phyloP scores from a whole-genome alignment of 495 filamentous ascomycete species.

The Chlorociboria aeruginascens region DNA sequence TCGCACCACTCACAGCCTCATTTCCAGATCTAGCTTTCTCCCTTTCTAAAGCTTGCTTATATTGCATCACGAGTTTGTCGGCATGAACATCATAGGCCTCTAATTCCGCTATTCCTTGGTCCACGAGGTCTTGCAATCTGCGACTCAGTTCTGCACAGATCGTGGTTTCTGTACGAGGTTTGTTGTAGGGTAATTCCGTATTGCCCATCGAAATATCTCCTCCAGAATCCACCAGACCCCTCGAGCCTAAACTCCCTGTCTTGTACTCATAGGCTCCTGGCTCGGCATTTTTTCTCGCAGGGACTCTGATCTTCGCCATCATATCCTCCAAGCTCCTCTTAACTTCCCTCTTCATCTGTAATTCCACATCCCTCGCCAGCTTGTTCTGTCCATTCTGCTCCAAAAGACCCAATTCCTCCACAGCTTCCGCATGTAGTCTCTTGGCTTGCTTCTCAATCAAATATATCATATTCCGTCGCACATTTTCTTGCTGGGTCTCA shows the following conservation, averaged over 20 bases:
- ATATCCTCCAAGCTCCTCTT: conserved; percentile 1
- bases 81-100: conserved; percentile 11
- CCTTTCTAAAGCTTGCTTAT: conserved; percentile 5
- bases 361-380: background rate
- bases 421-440: background rate
- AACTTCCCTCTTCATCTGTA: background rate
- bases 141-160: background rate
- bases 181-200: background rate
- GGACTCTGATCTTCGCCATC: conserved; percentile 1
- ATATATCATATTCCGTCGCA: conserved; percentile 30
- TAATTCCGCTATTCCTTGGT: background rate
- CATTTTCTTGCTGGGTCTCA: conserved; percentile 26
- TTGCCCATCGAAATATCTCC: conserved; percentile 5
- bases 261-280: conserved; percentile 1
- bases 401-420: conserved; percentile 4
- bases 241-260: background rate
- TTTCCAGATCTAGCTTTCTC: background rate
- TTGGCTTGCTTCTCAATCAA: conserved; percentile 29
- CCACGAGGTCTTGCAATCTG: background rate
- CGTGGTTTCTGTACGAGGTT: background rate
- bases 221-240: background rate
- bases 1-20: background rate
- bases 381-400: background rate
- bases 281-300: background rate
- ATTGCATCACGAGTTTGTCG: background rate